These are phyloP conservation scores for Leishmania turanica DNA, from an alignment of 208 protist species.

Conservation along the genomic window DNA sequence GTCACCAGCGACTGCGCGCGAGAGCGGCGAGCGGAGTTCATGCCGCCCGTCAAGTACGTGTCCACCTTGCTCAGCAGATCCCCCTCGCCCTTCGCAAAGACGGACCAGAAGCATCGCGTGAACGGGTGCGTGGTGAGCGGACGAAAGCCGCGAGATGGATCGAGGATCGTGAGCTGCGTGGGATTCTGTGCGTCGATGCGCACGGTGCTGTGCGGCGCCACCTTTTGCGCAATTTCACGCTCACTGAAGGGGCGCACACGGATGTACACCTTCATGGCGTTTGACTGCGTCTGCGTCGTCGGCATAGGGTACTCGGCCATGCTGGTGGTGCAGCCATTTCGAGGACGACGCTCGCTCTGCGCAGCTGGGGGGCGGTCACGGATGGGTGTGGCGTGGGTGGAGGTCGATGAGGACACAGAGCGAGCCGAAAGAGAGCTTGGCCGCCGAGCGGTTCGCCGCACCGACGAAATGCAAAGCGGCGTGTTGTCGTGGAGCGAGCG, in stretches of 20 bases:
- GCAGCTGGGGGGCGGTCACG: conserved; percentile 8
- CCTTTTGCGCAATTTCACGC: conserved; percentile 60
- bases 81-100: conserved; percentile 39
- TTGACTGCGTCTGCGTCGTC: conserved; percentile 35
- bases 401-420: conserved; percentile 11
- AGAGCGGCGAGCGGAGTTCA: conserved; percentile 44
- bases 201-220: conserved; percentile 60
- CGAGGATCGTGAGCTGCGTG: conserved; percentile 64
- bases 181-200: conserved; percentile 79
- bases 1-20: conserved; percentile 33
- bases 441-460: background rate
- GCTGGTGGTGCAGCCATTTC: conserved; percentile 5
- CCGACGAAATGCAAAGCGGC: conserved; percentile 11
- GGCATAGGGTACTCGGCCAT: background rate
- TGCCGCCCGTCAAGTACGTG: conserved; percentile 44
- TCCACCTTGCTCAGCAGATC: conserved; percentile 42
- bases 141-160: conserved; percentile 61
- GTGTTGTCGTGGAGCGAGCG: conserved; percentile 1
- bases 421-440: background rate
- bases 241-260: conserved; percentile 87
- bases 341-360: conserved; percentile 10
- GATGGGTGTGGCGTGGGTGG: conserved; percentile 19
- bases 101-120: conserved; percentile 83
- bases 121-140: conserved; percentile 71
- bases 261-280: conserved; percentile 87